Conservation (phyloP, 805 yeast genomes). For the Zygosaccharomyces gambellarensis region DNA sequence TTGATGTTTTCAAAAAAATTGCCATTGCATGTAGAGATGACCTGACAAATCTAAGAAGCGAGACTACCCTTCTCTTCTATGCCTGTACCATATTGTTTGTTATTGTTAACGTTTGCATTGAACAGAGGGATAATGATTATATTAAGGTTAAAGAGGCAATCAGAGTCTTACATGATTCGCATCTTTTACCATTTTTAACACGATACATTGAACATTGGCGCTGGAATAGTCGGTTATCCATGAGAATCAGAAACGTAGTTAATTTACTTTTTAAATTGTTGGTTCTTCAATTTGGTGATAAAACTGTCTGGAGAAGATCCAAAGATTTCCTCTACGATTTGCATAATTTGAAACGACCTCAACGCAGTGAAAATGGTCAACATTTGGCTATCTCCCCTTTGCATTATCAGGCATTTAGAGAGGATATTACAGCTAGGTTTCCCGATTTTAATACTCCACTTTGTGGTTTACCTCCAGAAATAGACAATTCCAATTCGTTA, state of each 20-base stretch:
- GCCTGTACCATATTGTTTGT: conserved; percentile 27
- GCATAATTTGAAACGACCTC: conserved; percentile 33
- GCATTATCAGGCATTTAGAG: conserved; percentile 78
- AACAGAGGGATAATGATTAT: conserved; percentile 11
- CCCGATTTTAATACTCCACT: conserved; percentile 61
- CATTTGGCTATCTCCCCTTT: conserved; percentile 62
- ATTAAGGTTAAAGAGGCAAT: conserved; percentile 9
- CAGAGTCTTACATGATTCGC: conserved; percentile 13
- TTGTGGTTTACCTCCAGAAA: conserved; percentile 42
- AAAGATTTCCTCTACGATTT: conserved; percentile 44
- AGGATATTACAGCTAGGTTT: conserved; percentile 67
- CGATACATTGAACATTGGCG: conserved; percentile 62
- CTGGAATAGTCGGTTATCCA: conserved; percentile 42
- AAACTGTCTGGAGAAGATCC: conserved; percentile 36
- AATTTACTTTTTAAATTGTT: conserved; percentile 50
- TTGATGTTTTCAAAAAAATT: conserved; percentile 18
- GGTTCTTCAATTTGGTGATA: conserved; percentile 59
- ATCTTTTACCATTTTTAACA: conserved; percentile 43
- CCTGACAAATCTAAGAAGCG: conserved; percentile 14
- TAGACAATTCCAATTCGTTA: conserved; percentile 49
- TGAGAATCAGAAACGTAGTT: conserved; percentile 55
- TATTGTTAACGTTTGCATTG: conserved; percentile 22
- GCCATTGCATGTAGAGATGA: conserved; percentile 28
- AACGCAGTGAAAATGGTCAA: conserved; percentile 21
- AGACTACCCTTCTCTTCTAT: conserved; percentile 23